Evolutionary conservation across 2,329 filamentous ascomycete genomes (phyloP).

Genomic region (Aspergillus spinulosporus): DNA sequence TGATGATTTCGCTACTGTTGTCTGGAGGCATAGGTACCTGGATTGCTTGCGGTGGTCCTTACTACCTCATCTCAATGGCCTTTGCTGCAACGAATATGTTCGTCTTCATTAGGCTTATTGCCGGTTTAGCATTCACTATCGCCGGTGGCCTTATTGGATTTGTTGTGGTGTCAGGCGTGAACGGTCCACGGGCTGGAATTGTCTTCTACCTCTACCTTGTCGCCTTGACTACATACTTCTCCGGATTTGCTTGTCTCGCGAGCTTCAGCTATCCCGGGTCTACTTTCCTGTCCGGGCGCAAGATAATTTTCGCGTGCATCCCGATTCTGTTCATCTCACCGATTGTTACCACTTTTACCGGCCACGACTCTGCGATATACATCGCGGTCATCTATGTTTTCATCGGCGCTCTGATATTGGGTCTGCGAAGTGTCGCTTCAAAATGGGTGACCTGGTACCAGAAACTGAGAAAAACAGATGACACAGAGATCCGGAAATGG

Average conservation of each 20-base stretch:
- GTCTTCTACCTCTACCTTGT: conserved; percentile 63
- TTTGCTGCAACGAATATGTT: conserved; percentile 59
- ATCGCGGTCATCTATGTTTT: conserved; percentile 57
- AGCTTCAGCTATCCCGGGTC: conserved; percentile 57
- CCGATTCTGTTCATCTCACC: conserved; percentile 60
- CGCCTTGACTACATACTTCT: conserved; percentile 60
- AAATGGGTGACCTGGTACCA: conserved; percentile 61
- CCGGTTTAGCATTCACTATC: conserved; percentile 53
- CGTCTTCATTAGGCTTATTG: conserved; percentile 53
- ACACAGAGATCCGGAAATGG: conserved; percentile 44
- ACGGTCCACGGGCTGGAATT: conserved; percentile 50
- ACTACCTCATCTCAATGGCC: conserved; percentile 60
- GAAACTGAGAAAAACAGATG: conserved; percentile 41
- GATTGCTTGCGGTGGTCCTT: conserved; percentile 64
- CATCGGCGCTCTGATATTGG: conserved; percentile 52
- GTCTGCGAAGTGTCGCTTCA: conserved; percentile 55
- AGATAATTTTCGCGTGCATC: conserved; percentile 56
- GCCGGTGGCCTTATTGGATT: conserved; percentile 57
- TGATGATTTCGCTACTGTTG: conserved; percentile 60
- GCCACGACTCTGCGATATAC: conserved; percentile 59
- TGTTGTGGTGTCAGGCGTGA: conserved; percentile 50
- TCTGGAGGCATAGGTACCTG: conserved; percentile 63
- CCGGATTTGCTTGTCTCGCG: conserved; percentile 56
- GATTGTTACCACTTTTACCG: conserved; percentile 55
- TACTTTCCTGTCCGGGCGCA: conserved; percentile 59